Conservation (phyloP, 148 eudicot genomes). For the Salicornia ramosissima region DNA sequence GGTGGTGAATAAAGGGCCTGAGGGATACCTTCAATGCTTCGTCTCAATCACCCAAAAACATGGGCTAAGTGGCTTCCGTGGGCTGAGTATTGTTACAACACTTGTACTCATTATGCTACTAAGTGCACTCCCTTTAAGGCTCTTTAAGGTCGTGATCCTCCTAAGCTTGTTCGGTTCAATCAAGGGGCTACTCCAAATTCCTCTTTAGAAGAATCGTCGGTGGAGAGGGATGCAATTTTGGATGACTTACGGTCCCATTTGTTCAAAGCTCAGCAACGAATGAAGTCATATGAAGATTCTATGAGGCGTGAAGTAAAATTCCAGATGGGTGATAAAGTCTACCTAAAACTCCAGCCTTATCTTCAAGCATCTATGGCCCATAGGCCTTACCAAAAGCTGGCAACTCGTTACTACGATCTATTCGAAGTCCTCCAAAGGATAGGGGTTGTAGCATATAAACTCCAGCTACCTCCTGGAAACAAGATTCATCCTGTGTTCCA, state of each 20-base stretch:
- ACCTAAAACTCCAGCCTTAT: neutral
- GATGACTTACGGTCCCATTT: neutral
- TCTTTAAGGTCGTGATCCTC: too few species aligned
- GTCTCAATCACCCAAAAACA: neutral
- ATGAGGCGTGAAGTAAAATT: neutral
- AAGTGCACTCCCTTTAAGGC: too few species aligned
- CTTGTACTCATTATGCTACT: neutral
- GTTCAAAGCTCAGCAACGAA: neutral
- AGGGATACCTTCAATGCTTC: neutral
- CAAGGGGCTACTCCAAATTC: too few species aligned
- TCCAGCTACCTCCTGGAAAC: too few species aligned
- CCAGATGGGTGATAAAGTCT: neutral
- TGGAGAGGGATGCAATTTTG: neutral
- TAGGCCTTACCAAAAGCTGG: neutral
- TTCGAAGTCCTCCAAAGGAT: neutral
- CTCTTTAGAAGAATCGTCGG: too few species aligned
- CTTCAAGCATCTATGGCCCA: neutral
- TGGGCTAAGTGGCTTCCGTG: neutral
- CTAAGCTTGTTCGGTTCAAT: too few species aligned
- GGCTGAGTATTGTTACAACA: neutral
- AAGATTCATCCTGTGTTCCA: neutral
- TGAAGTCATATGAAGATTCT: too few species aligned
- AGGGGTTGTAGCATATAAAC: neutral
- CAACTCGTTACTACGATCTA: neutral
- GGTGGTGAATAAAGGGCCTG: too few species aligned